Conservation (phyloP, 139 green algal species). For the Trebouxia sp. region DNA sequence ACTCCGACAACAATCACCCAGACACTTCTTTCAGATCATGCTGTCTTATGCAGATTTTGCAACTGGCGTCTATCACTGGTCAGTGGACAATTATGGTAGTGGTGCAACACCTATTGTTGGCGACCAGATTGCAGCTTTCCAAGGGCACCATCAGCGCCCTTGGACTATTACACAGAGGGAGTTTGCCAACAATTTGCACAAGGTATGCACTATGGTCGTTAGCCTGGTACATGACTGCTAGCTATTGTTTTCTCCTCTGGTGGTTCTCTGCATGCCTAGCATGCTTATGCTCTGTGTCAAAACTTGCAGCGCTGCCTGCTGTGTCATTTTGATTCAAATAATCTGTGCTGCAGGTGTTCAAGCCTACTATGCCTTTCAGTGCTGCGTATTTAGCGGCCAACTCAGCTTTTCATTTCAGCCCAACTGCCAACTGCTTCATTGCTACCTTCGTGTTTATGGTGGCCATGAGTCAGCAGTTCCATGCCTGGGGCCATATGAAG, state of each 20-base stretch:
- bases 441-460: conserved; percentile 77
- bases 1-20: neutral
- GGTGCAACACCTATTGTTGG: conserved; percentile 90
- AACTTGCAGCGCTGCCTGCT: neutral
- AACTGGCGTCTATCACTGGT: conserved; percentile 87
- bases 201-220: conserved; percentile 39
- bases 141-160: conserved; percentile 91
- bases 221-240: neutral
- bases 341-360: conserved; percentile 44
- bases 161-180: conserved; percentile 98
- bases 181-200: conserved; percentile 96
- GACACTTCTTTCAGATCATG: neutral
- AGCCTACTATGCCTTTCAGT: conserved; percentile 38
- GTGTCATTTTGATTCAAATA: neutral
- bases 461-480: conserved; percentile 96
- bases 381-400: conserved; percentile 41
- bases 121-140: conserved; percentile 92
- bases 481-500: conserved; percentile 95
- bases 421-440: conserved; percentile 64
- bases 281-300: neutral
- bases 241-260: neutral
- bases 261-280: neutral
- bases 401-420: conserved; percentile 33
- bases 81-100: conserved; percentile 94
- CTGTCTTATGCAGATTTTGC: conserved; percentile 47